Evolutionary conservation across 352 stramenopile genomes (phyloP).

Genomic region (Phytophthora litchii): DNA sequence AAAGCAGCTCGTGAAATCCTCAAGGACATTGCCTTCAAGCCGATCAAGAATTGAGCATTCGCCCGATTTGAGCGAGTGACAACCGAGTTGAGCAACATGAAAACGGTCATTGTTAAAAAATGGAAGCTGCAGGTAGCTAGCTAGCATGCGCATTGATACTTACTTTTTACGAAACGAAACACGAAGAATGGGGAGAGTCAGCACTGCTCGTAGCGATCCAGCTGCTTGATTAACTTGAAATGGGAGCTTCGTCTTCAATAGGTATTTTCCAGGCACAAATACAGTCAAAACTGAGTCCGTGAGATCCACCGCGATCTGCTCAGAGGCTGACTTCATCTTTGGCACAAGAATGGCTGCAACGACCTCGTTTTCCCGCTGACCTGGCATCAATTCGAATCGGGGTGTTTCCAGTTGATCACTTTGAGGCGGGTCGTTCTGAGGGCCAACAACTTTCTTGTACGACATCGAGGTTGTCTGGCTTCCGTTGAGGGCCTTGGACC

Average conservation of each 20-base stretch:
- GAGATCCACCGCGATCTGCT: conserved; percentile 56
- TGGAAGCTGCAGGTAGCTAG: conserved; percentile 2
- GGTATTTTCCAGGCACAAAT: conserved; percentile 59
- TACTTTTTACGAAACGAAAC: conserved; percentile 34
- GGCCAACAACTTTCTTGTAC: neutral
- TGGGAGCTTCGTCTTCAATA: conserved; percentile 51
- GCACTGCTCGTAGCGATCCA: conserved; percentile 19
- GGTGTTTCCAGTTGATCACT: conserved; percentile 37
- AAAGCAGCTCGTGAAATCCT: conserved; percentile 37
- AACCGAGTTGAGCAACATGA: neutral
- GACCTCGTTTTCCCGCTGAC: conserved; percentile 38
- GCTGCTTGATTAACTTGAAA: conserved; percentile 45
- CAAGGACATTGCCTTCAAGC: conserved; percentile 37
- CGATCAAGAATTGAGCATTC: conserved; percentile 29
- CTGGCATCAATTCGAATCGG: conserved; percentile 44
- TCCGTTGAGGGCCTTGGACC: conserved; percentile 48
- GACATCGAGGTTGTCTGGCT: neutral
- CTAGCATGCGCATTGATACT: conserved; percentile 6
- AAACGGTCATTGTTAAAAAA: neutral
- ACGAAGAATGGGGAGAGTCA: conserved; percentile 38
- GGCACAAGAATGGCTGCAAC: conserved; percentile 53
- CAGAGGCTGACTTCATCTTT: conserved; percentile 34
- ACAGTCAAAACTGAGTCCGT: conserved; percentile 52
- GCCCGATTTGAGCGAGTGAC: neutral
- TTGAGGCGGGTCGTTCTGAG: neutral